Evolutionary conservation across 2,329 filamentous ascomycete species (phyloP).

Genomic region (Ceratocystis eucalypticola): DNA sequence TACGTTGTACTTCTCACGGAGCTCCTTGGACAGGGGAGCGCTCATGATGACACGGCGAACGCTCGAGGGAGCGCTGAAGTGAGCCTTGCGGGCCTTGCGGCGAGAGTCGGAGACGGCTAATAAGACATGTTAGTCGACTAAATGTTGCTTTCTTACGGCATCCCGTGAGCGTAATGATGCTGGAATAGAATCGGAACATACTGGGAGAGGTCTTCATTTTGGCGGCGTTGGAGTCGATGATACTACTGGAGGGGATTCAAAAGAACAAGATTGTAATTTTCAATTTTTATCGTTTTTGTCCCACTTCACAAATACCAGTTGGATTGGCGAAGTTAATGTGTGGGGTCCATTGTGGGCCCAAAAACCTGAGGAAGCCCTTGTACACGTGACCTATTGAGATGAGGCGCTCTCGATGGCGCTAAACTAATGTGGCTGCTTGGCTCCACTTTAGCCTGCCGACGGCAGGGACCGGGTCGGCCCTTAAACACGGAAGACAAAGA

Average conservation of each 20-base stretch:
- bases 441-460: background rate
- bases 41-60: conserved; percentile 94
- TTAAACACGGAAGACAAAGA: background rate
- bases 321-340: conserved; percentile 13
- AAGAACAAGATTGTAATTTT: conserved; percentile 1
- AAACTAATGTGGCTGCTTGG: no score
- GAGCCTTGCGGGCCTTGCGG: conserved; percentile 97
- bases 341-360: background rate
- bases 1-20: conserved; percentile 98
- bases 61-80: conserved; percentile 92
- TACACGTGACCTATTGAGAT: conserved; percentile 9
- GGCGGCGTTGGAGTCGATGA: conserved; percentile 15
- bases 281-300: conserved; percentile 10
- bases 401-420: background rate
- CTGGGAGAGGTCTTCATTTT: conserved; percentile 19
- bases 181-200: conserved; percentile 5
- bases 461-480: background rate
- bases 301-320: background rate
- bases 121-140: conserved; percentile 14
- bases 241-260: conserved; percentile 13
- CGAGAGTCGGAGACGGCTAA: conserved; percentile 61
- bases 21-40: conserved; percentile 88
- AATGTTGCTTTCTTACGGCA: no score
- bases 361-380: conserved; percentile 5
- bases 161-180: background rate